A percentile compares a stretch with the other conserved stretches of the same genome.
Conservation (phyloP, 176 grass and related monocot genomes). For the Coix lacrymajobi region DNA sequence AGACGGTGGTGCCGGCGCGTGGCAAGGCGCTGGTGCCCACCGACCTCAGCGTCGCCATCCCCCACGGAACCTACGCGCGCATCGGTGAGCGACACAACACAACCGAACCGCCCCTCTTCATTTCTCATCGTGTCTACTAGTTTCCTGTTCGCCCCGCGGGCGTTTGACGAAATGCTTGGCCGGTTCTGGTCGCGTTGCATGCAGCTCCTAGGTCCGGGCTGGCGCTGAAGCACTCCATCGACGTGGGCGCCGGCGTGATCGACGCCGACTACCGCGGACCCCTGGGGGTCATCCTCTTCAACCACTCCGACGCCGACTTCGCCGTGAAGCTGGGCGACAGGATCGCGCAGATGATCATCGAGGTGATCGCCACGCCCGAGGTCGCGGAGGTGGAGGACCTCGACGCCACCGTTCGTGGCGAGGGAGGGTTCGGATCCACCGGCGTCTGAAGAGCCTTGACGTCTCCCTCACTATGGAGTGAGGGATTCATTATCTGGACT, state of each 20-base stretch:
- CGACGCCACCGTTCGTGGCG: constrained; percentile 62
- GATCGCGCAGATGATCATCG: constrained; percentile 72
- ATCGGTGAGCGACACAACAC: constrained; percentile 36
- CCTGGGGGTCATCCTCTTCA: constrained; percentile 82
- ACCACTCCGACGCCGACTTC: constrained; percentile 78
- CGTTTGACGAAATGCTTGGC: constrained; percentile 30
- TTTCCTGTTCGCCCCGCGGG: neutral
- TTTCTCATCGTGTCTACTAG: neutral
- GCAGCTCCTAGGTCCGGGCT: constrained; percentile 74
- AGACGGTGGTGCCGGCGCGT: constrained; percentile 54
- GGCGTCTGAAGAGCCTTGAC: constrained; percentile 34
- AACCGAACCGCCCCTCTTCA: rapidly evolving
- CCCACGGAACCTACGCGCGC: constrained; percentile 86
- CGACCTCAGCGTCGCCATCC: constrained; percentile 75
- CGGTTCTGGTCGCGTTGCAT: neutral
- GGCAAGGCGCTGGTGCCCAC: constrained; percentile 77
- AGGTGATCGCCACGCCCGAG: constrained; percentile 63
- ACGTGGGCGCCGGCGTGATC: constrained; percentile 84
- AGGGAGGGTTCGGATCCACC: constrained; percentile 83
- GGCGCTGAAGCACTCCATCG: constrained; percentile 81
- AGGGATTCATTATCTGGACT: neutral
- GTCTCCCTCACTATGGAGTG: neutral
- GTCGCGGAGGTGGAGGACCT: constrained; percentile 81
- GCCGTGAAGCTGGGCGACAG: constrained; percentile 58
- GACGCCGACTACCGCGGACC: constrained; percentile 84